Percentiles rank a stretch among this genome's conserved stretches.
phyloP scores from a whole-genome alignment of 768 basidiomycete species.

The Panellus pusillus region DNA sequence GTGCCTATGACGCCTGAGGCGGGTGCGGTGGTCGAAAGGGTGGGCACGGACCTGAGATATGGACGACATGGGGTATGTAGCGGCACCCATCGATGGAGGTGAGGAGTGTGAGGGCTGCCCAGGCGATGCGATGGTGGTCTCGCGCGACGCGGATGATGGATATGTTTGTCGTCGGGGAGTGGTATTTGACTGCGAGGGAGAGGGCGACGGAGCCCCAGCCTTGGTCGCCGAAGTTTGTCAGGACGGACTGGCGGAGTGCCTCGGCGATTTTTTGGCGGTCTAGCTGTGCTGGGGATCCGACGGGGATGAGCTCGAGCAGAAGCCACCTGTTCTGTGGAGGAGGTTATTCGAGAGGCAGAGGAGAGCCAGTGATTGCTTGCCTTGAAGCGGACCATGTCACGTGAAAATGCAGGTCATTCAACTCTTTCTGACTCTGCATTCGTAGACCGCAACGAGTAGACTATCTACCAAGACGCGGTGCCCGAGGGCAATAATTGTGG shows the following conservation, averaged over 20 bases:
- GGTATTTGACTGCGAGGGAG: conserved; percentile 84
- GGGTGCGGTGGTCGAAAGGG: not conserved
- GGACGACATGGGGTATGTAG: conserved; percentile 75
- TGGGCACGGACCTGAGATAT: conserved; percentile 66
- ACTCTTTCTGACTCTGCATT: no score
- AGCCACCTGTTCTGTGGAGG: conserved; percentile 78
- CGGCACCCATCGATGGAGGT: conserved; percentile 56
- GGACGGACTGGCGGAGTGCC: conserved; percentile 67
- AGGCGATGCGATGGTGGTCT: conserved; percentile 76
- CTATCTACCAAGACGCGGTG: no score
- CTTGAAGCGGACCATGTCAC: conserved; percentile 76
- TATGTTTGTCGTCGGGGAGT: conserved; percentile 77
- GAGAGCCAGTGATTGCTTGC: conserved; percentile 29
- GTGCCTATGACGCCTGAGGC: conserved; percentile 57
- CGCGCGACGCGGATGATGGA: conserved; percentile 86
- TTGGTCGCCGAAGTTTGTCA: conserved; percentile 76
- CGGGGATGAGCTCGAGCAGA: conserved; percentile 75
- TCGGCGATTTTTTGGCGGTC: conserved; percentile 68
- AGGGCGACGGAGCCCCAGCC: conserved; percentile 83
- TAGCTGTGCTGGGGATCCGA: conserved; percentile 27
- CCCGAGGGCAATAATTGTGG: no score
- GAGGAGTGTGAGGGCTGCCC: conserved; percentile 77
- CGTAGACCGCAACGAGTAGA: no score
- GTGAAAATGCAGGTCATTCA: no score
- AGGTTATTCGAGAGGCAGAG: conserved; percentile 1